These are phyloP conservation scores for Lachnellula hyalina DNA, from an alignment of 2,329 filamentous ascomycete genomes.

Conservation along the genomic window DNA sequence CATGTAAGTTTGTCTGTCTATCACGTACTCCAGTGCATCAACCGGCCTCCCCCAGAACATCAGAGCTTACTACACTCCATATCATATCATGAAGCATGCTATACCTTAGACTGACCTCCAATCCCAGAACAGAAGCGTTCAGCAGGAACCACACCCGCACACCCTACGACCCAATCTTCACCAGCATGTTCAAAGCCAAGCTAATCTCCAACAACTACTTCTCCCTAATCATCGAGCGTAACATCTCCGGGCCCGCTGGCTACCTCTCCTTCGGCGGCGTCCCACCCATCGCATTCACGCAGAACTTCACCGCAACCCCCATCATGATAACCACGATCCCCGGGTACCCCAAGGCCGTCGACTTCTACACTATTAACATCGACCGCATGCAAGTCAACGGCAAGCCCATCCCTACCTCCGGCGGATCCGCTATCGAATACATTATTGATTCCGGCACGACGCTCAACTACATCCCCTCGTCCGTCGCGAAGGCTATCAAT, in stretches of 20 bases:
- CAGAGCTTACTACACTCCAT: background rate
- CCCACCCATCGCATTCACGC: slow-evolving; percentile 35
- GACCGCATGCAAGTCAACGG: background rate
- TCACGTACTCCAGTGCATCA: no score
- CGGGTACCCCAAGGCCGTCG: slow-evolving; percentile 5
- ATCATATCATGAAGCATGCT: background rate
- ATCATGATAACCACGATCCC: slow-evolving; percentile 9
- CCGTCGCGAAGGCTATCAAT: slow-evolving; percentile 35
- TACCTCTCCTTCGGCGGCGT: slow-evolving; percentile 45
- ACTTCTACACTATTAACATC: slow-evolving; percentile 23
- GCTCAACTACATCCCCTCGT: slow-evolving; percentile 36
- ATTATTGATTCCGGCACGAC: slow-evolving; percentile 40
- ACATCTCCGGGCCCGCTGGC: slow-evolving; percentile 32
- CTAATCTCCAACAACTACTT: slow-evolving; percentile 39
- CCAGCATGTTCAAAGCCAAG: slow-evolving; percentile 40
- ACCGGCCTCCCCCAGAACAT: background rate
- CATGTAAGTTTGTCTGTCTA: slow-evolving; percentile 22
- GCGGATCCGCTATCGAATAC: slow-evolving; percentile 11
- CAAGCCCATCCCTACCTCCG: slow-evolving; percentile 1
- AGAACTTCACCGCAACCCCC: slow-evolving; percentile 17
- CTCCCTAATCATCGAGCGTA: slow-evolving; percentile 41
- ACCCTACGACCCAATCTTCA: slow-evolving; percentile 44
- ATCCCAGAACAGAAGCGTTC: slow-evolving; percentile 24
- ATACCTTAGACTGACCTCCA: background rate
- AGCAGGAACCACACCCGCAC: slow-evolving; percentile 12